Conservation (phyloP, 164 flowering plant species). For the Annona squamosa region DNA sequence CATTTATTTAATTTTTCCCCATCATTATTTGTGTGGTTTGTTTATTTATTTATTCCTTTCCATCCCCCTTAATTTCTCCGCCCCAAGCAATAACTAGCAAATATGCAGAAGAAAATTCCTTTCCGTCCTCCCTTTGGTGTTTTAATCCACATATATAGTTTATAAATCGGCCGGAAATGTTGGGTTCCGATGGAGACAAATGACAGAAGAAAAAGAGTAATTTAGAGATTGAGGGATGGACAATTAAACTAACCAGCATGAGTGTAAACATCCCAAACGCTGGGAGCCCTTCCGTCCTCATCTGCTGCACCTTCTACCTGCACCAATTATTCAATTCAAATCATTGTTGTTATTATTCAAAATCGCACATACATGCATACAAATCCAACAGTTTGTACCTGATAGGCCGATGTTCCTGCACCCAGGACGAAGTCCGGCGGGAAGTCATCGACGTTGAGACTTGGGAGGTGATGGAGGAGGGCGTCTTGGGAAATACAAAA, state of each 20-base stretch:
- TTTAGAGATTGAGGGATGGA: not conserved
- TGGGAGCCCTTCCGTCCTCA: constrained; percentile 14
- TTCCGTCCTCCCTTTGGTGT: too few relatives aligned
- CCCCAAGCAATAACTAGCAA: too few relatives aligned
- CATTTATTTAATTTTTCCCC: too few relatives aligned
- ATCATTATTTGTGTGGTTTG: too few relatives aligned
- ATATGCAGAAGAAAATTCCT: too few relatives aligned
- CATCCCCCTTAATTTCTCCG: too few relatives aligned
- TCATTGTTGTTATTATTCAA: too few relatives aligned
- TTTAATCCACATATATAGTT: too few relatives aligned
- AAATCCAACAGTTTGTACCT: not conserved
- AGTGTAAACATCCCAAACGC: constrained; percentile 13
- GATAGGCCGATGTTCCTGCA: constrained; percentile 11
- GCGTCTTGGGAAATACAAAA: not conserved
- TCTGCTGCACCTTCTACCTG: constrained; percentile 16
- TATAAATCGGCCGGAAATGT: too few relatives aligned
- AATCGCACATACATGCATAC: not conserved
- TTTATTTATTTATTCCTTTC: too few relatives aligned
- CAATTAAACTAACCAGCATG: constrained; percentile 8
- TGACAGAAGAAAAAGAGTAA: too few relatives aligned
- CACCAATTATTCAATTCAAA: not conserved
- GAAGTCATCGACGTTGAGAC: constrained; percentile 6
- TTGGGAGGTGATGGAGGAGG: not conserved
- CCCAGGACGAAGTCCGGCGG: constrained; percentile 8
- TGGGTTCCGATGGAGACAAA: too few relatives aligned